Evolutionary conservation across 257 asterid genomes (phyloP).

Genomic region (Solanum chaucha): DNA sequence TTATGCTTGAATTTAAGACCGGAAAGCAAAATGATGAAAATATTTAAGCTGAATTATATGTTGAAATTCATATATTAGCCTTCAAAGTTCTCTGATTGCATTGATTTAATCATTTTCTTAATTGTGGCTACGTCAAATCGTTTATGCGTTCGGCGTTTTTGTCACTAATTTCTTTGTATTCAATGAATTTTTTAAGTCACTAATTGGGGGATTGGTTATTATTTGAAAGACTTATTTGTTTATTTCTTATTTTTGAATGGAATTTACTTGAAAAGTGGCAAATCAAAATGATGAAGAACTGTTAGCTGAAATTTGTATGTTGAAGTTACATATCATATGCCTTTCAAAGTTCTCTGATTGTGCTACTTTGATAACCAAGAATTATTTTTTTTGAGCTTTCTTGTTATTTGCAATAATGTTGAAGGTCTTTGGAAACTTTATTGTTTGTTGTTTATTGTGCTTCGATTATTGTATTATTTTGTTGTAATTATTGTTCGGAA

Average conservation of each 20-base stretch:
- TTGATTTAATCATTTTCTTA: not conserved
- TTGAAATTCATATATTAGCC: constrained; percentile 11
- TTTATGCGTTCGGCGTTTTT: too few species aligned
- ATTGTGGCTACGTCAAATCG: too few species aligned
- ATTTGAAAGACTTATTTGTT: not conserved
- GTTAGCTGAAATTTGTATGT: constrained; percentile 20
- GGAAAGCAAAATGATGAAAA: constrained; percentile 19
- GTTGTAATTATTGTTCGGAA: not conserved
- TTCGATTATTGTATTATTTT: not conserved
- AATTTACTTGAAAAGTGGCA: not conserved
- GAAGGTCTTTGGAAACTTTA: not conserved
- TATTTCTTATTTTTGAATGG: not conserved
- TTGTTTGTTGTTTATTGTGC: not conserved
- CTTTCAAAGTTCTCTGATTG: constrained; percentile 26
- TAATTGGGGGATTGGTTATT: not conserved
- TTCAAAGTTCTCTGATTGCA: constrained; percentile 39
- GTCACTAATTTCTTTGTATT: too few species aligned
- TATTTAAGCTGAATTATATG: constrained; percentile 8
- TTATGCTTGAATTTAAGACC: not conserved
- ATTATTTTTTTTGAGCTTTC: not conserved
- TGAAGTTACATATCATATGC: constrained; percentile 15
- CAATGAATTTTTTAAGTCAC: too few species aligned
- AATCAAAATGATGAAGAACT: constrained; percentile 39
- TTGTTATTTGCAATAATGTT: not conserved
- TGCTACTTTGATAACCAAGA: not conserved